Evolutionary conservation across 805 yeast species (phyloP).

Genomic region (Ogataea glucozyma): DNA sequence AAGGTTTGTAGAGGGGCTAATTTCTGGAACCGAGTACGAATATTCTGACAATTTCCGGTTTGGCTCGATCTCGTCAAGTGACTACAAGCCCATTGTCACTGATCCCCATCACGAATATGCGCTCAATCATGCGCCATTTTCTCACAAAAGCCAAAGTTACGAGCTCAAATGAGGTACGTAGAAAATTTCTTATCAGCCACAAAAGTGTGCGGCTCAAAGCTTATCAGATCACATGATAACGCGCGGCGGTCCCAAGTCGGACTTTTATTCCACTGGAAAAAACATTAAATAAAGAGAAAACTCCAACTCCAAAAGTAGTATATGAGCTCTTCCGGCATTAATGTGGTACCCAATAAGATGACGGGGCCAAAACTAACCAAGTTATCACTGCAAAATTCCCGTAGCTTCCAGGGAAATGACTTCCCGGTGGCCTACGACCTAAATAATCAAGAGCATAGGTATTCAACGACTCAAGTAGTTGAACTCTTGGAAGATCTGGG

Average conservation of each 20-base stretch:
- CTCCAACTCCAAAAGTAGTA: too few species aligned
- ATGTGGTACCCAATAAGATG: too few species aligned
- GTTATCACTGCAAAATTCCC: constrained; percentile 14
- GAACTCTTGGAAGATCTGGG: constrained; percentile 20
- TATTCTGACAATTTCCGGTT: constrained; percentile 20
- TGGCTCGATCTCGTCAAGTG: constrained; percentile 9
- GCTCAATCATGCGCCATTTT: background rate
- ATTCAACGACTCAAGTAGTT: constrained; percentile 5
- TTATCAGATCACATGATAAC: constrained; percentile 2
- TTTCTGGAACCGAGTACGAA: constrained; percentile 12
- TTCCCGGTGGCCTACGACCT: constrained; percentile 19
- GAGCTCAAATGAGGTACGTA: too few species aligned
- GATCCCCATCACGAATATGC: constrained; percentile 1
- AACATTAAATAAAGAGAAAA: too few species aligned
- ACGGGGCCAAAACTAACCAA: background rate
- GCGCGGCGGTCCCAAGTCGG: background rate
- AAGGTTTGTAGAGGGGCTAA: constrained; percentile 15
- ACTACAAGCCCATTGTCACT: constrained; percentile 5
- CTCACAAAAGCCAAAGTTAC: too few species aligned
- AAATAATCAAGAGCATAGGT: background rate
- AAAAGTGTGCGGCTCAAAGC: constrained; percentile 1
- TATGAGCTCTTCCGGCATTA: too few species aligned
- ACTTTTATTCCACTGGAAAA: background rate
- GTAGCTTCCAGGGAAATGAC: constrained; percentile 21
- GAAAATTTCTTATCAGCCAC: background rate